These are phyloP conservation scores for Linnemannia schmuckeri DNA, from an alignment of 192 early-diverging fungal species.

Conservation along the genomic window DNA sequence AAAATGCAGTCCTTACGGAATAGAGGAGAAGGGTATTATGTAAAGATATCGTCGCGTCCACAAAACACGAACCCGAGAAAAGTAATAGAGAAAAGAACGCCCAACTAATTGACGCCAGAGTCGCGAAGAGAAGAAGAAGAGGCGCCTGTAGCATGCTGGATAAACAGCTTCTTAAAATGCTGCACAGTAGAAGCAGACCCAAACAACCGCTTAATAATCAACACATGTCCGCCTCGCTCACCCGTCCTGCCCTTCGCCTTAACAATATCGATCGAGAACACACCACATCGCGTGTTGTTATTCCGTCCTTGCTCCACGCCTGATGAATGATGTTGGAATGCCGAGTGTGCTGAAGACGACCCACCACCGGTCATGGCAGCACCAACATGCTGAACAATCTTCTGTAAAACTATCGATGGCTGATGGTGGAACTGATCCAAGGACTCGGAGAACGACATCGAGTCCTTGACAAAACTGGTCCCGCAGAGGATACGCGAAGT, in stretches of 20 bases:
- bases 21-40: neutral
- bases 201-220: constrained; percentile 44
- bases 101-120: neutral
- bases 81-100: neutral
- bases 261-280: constrained; percentile 53
- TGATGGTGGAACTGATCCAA: constrained; percentile 3
- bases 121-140: neutral
- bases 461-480: constrained; percentile 23
- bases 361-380: constrained; percentile 32
- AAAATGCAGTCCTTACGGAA: neutral
- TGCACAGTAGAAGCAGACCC: constrained; percentile 40
- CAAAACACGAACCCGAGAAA: neutral
- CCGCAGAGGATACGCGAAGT: constrained; percentile 48
- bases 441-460: neutral
- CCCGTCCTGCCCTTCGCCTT: neutral
- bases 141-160: constrained; percentile 14
- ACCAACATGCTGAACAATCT: constrained; percentile 33
- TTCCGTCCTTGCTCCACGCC: neutral
- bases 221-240: neutral
- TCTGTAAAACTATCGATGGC: constrained; percentile 1
- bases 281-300: constrained; percentile 14
- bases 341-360: neutral
- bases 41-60: neutral
- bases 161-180: constrained; percentile 41
- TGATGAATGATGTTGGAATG: neutral